A percentile compares a stretch with the other conserved stretches of the same genome.
These are phyloP conservation scores for Xerocomus cyaneibrunnescens DNA, from an alignment of 1,284 basidiomycete genomes.

Conservation along the genomic window DNA sequence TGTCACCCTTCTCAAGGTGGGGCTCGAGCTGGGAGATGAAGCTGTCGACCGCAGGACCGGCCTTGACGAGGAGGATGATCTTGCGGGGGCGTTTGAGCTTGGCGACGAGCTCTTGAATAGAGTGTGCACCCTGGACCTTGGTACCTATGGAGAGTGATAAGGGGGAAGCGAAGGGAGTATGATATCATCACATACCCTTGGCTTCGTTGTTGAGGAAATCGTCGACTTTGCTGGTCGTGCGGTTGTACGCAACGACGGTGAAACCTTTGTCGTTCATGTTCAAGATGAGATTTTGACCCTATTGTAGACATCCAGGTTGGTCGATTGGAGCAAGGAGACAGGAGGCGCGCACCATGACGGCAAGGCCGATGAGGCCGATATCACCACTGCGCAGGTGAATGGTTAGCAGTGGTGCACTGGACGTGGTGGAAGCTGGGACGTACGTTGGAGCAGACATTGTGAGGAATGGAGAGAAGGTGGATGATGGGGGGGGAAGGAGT, in stretches of 20 bases:
- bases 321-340: conserved; percentile 12
- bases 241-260: conserved; percentile 96
- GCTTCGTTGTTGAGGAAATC: conserved; percentile 95
- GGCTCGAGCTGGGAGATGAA: conserved; percentile 75
- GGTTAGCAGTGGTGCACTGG: conserved; percentile 1
- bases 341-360: conserved; percentile 80
- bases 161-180: conserved; percentile 7
- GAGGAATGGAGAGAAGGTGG: conserved; percentile 28
- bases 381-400: conserved; percentile 61
- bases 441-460: conserved; percentile 49
- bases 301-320: conserved; percentile 13
- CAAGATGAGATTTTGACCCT: conserved; percentile 96
- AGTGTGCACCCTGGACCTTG: conserved; percentile 93
- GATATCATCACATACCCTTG: conserved; percentile 68
- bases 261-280: conserved; percentile 99
- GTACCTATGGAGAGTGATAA: conserved; percentile 61
- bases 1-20: conserved; percentile 77
- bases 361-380: conserved; percentile 92
- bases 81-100: conserved; percentile 85
- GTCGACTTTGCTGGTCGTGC: conserved; percentile 96
- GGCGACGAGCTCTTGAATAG: conserved; percentile 83
- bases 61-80: conserved; percentile 97
- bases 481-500: conserved; percentile 11
- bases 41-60: conserved; percentile 74
- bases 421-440: conserved; percentile 13